These are phyloP conservation scores for Phytophthora rubi DNA, from an alignment of 352 stramenopile species.

Conservation along the genomic window DNA sequence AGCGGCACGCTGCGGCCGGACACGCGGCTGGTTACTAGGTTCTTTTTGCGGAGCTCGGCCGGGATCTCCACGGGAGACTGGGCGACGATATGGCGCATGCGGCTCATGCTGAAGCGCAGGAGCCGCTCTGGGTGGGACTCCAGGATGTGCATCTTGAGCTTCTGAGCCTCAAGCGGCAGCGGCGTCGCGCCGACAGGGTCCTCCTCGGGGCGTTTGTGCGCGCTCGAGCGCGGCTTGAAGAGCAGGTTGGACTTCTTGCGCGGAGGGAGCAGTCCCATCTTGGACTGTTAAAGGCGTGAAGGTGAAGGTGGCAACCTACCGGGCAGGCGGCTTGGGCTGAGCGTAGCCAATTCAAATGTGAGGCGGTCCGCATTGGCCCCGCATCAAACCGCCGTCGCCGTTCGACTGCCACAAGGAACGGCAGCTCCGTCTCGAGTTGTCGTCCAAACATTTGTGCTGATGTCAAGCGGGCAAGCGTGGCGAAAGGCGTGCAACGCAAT, in stretches of 20 bases:
- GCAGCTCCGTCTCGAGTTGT: neutral
- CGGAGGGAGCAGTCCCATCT: conserved; percentile 32
- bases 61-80: conserved; percentile 59
- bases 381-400: neutral
- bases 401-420: neutral
- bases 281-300: neutral
- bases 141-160: conserved; percentile 69
- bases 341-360: conserved; percentile 26
- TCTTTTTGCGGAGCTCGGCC: conserved; percentile 42
- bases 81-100: conserved; percentile 61
- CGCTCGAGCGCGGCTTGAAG: conserved; percentile 23
- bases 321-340: conserved; percentile 1
- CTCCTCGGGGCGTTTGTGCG: conserved; percentile 15
- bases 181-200: conserved; percentile 8
- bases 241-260: conserved; percentile 31
- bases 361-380: neutral
- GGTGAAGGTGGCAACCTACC: neutral
- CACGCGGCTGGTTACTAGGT: conserved; percentile 44
- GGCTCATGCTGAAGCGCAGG: conserved; percentile 69
- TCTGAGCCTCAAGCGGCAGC: conserved; percentile 52
- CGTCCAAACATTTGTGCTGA: neutral
- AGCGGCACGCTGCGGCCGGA: conserved; percentile 64
- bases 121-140: conserved; percentile 47
- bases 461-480: neutral
- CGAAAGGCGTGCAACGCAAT: neutral